A percentile compares a stretch with the other conserved stretches of the same genome.
Conservation (phyloP, 78 protist species). For the Planoprotostelium fungivorum region DNA sequence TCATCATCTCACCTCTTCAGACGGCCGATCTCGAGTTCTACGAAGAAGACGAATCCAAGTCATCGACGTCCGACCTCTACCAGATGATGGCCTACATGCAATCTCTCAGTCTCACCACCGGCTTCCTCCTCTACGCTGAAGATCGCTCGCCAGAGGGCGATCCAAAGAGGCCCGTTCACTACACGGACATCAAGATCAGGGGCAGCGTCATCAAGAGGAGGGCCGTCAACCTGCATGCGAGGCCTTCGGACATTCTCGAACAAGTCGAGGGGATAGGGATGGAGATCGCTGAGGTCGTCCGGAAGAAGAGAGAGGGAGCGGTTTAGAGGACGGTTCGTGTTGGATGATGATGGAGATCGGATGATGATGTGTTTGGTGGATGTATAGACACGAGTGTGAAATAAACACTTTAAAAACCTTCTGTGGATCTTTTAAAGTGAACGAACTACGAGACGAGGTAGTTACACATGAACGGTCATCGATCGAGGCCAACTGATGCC, state of each 20-base stretch:
- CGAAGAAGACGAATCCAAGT: neutral
- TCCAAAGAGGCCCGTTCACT: neutral
- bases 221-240: neutral
- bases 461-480: too few species aligned
- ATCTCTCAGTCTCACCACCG: neutral
- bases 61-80: neutral
- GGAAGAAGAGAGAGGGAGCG: too few species aligned
- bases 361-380: too few species aligned
- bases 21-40: neutral
- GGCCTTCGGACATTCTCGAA: neutral
- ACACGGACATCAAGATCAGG: neutral
- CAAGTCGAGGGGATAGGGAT: neutral
- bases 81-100: constrained; percentile 1
- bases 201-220: neutral
- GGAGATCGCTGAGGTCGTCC: neutral
- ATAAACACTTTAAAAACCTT: too few species aligned
- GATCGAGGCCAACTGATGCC: too few species aligned
- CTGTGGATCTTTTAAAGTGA: too few species aligned
- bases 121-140: neutral
- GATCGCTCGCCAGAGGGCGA: neutral
- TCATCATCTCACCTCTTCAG: neutral
- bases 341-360: too few species aligned
- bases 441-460: too few species aligned
- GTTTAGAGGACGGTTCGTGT: too few species aligned
- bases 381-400: too few species aligned